Evolutionary conservation across 345 rosid species (phyloP).

Genomic region (Eucalyptus grandis): DNA sequence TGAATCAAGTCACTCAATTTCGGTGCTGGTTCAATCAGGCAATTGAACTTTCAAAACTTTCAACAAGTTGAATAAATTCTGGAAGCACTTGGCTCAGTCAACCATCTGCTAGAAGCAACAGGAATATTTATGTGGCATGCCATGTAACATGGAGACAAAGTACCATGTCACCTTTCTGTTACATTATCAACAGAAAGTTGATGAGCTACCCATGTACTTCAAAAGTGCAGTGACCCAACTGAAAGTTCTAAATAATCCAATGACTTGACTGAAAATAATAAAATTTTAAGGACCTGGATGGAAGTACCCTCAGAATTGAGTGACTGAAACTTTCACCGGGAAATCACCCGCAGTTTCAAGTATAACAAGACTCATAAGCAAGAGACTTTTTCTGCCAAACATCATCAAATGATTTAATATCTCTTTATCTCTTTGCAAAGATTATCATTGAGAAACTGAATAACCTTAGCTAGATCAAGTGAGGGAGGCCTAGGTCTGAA

Average conservation of each 20-base stretch:
- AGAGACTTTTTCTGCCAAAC: neutral
- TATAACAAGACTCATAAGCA: neutral
- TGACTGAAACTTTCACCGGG: neutral
- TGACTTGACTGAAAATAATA: neutral
- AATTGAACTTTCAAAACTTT: neutral
- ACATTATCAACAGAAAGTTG: neutral
- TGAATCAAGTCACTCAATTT: neutral
- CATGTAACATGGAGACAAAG: neutral
- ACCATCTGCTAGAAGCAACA: neutral
- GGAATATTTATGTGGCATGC: neutral
- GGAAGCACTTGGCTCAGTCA: neutral
- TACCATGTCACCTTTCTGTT: neutral
- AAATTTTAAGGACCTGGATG: neutral
- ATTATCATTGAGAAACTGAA: neutral
- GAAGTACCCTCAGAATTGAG: neutral
- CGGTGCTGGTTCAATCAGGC: neutral
- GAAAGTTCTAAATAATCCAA: neutral
- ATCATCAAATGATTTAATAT: neutral
- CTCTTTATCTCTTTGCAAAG: neutral
- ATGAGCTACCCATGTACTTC: neutral
- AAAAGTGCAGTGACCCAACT: neutral
- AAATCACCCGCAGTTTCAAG: neutral
- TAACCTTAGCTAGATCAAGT: neutral
- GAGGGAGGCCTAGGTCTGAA: neutral
- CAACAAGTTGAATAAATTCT: neutral